A percentile compares a stretch with the other conserved stretches of the same genome.
These are phyloP conservation scores for Naumovozyma castellii DNA, from an alignment of 805 yeast genomes.

Conservation along the genomic window DNA sequence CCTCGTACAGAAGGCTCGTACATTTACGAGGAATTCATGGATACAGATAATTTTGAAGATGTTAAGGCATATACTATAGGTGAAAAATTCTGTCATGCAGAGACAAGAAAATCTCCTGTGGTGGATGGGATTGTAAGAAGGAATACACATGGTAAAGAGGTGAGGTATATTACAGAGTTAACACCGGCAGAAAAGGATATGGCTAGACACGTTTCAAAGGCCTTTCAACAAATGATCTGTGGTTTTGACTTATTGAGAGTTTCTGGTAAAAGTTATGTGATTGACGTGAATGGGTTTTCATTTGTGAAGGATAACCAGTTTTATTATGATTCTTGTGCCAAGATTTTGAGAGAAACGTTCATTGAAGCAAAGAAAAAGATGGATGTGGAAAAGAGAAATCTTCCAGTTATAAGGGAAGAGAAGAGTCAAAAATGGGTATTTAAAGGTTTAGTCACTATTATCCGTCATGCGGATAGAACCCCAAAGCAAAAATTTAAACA, in stretches of 20 bases:
- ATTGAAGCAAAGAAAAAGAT: slow-evolving; percentile 47
- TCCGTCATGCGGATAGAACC: slow-evolving; percentile 96
- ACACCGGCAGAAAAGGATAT: slow-evolving; percentile 65
- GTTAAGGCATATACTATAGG: slow-evolving; percentile 98
- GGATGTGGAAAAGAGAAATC: slow-evolving; percentile 31
- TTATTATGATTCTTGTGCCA: slow-evolving; percentile 78
- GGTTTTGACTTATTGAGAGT: slow-evolving; percentile 93
- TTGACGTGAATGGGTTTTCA: slow-evolving; percentile 96
- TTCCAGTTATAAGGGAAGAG: slow-evolving; percentile 32
- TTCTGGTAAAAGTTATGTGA: slow-evolving; percentile 78
- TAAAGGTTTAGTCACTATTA: slow-evolving; percentile 83
- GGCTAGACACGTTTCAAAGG: slow-evolving; percentile 66
- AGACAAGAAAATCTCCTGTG: slow-evolving; percentile 95
- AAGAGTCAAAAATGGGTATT: slow-evolving; percentile 84
- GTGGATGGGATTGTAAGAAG: slow-evolving; percentile 98
- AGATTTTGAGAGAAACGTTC: slow-evolving; percentile 67
- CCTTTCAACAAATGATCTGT: slow-evolving; percentile 88
- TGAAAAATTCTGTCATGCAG: slow-evolving; percentile 86
- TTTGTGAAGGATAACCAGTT: slow-evolving; percentile 86
- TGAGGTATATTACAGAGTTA: slow-evolving; percentile 77
- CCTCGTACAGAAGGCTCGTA: slow-evolving; percentile 89
- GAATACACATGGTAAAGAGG: slow-evolving; percentile 95
- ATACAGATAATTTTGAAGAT: slow-evolving; percentile 95
- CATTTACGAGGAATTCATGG: slow-evolving; percentile 91
- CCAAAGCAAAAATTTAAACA: slow-evolving; percentile 97